phyloP scores from a whole-genome alignment of 2,329 filamentous ascomycete species.

The Pseudophaeomoniella oleicola region DNA sequence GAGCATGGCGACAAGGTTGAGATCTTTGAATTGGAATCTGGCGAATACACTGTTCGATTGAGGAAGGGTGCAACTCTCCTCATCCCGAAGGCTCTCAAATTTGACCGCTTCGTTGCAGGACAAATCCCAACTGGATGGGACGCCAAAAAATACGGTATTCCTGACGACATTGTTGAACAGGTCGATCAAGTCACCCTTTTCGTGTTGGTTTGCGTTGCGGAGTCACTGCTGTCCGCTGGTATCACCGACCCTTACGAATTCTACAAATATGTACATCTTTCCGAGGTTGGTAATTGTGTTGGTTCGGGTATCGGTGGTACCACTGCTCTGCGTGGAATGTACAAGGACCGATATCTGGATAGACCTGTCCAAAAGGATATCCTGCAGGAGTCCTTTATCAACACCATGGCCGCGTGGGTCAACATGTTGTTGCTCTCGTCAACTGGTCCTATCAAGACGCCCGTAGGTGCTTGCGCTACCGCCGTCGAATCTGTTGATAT shows the following conservation, averaged over 20 bases:
- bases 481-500: conserved; percentile 96
- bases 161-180: conserved; percentile 93
- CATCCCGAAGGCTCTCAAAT: conserved; percentile 92
- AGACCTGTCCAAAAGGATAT: conserved; percentile 98
- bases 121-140: conserved; percentile 97
- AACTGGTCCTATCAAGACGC: conserved; percentile 95
- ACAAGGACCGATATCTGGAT: conserved; percentile 93
- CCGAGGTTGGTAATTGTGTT: conserved; percentile 94
- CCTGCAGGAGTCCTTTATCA: conserved; percentile 98
- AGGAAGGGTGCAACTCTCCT: conserved; percentile 90
- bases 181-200: conserved; percentile 94
- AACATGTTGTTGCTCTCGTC: conserved; percentile 98
- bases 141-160: conserved; percentile 87
- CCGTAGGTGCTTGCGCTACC: conserved; percentile 92
- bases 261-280: conserved; percentile 98
- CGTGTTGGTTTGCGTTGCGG: conserved; percentile 84
- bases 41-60: conserved; percentile 85
- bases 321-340: conserved; percentile 86
- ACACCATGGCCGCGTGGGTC: conserved; percentile 98
- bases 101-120: conserved; percentile 92
- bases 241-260: conserved; percentile 99
- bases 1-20: conserved; percentile 97
- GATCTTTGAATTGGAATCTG: conserved; percentile 89
- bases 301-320: conserved; percentile 97
- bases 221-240: conserved; percentile 80